These are phyloP conservation scores for Lomentospora prolificans DNA, from an alignment of 2,329 filamentous ascomycete genomes.

Conservation along the genomic window DNA sequence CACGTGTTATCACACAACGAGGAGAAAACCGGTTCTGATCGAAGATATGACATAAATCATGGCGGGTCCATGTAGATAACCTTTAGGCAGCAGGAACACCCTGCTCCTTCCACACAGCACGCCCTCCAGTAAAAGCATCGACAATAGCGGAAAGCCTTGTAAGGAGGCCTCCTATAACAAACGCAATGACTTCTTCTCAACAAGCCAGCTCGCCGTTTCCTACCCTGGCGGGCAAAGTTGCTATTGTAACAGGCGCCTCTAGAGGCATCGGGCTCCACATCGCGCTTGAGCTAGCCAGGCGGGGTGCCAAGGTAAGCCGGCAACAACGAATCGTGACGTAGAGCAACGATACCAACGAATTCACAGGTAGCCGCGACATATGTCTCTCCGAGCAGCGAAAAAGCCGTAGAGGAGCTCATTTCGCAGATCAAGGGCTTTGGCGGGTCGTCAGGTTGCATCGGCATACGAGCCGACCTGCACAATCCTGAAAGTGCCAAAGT, in stretches of 20 bases:
- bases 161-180: background rate
- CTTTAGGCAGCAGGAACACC: too few species aligned
- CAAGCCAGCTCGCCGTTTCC: background rate
- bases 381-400: constrained; percentile 13
- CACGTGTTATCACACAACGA: too few species aligned
- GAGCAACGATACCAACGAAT: too few species aligned
- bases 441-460: constrained; percentile 6
- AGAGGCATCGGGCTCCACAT: constrained; percentile 16
- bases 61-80: too few species aligned
- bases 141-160: too few species aligned
- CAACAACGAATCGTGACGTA: too few species aligned
- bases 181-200: background rate
- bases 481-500: constrained; percentile 13
- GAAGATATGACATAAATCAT: too few species aligned
- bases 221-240: constrained; percentile 13
- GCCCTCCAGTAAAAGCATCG: too few species aligned
- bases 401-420: constrained; percentile 9
- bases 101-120: too few species aligned
- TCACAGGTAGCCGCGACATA: constrained; percentile 15
- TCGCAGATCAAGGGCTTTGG: constrained; percentile 12
- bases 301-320: constrained; percentile 16
- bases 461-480: constrained; percentile 16
- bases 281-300: constrained; percentile 14
- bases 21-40: too few species aligned
- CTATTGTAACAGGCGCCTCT: constrained; percentile 17